These are phyloP conservation scores for Irpex sp. DNA, from an alignment of 1,284 basidiomycete species.

Conservation along the genomic window DNA sequence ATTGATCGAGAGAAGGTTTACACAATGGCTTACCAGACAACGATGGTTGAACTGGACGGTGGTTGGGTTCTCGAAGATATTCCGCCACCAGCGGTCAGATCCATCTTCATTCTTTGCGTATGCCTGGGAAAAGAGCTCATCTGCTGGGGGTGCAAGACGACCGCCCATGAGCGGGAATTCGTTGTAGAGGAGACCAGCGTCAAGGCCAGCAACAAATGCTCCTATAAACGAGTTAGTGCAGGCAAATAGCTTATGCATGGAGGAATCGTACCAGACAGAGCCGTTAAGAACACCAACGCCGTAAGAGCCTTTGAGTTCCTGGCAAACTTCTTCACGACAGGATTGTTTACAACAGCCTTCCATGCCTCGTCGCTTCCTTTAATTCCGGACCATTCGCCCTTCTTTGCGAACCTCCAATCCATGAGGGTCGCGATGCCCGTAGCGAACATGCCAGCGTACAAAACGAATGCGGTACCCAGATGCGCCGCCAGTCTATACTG, in stretches of 20 bases:
- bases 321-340: conserved; percentile 57
- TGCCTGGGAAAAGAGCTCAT: conserved; percentile 80
- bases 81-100: conserved; percentile 86
- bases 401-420: conserved; percentile 74
- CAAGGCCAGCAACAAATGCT: conserved; percentile 96
- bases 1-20: conserved; percentile 5
- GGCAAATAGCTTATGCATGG: conserved; percentile 2
- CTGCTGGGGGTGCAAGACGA: conserved; percentile 74
- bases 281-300: conserved; percentile 84
- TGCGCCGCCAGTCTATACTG: conserved; percentile 97
- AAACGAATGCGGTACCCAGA: conserved; percentile 83
- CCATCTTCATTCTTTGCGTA: conserved; percentile 70
- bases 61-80: conserved; percentile 95
- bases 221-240: conserved; percentile 45
- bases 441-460: conserved; percentile 91
- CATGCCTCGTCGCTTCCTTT: conserved; percentile 40
- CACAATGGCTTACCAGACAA: conserved; percentile 60
- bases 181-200: conserved; percentile 96
- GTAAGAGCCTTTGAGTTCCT: conserved; percentile 60
- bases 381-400: conserved; percentile 37
- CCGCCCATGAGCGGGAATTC: conserved; percentile 98
- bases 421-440: conserved; percentile 78
- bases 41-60: conserved; percentile 98
- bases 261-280: conserved; percentile 68
- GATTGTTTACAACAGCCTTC: conserved; percentile 52